Conservation (phyloP, 1,284 basidiomycete species). For the Sparassis latifolia region DNA sequence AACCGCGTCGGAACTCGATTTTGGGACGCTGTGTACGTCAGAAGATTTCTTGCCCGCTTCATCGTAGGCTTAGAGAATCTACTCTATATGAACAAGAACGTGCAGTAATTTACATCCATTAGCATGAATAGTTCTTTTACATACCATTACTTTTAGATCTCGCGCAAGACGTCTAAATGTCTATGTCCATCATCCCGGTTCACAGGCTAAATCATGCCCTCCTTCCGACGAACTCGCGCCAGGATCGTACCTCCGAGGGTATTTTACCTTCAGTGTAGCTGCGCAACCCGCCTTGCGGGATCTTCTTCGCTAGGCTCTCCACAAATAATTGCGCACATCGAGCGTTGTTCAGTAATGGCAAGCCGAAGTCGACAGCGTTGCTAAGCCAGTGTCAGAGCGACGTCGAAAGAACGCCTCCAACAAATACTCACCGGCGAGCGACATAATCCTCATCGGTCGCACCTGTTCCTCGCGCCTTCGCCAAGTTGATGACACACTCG, state of each 20-base stretch:
- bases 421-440: slow-evolving; percentile 62
- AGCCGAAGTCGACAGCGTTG: slow-evolving; percentile 89
- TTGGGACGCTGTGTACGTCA: slow-evolving; percentile 41
- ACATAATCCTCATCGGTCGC: slow-evolving; percentile 95
- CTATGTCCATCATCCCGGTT: too few species aligned
- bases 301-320: slow-evolving; percentile 84
- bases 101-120: background rate
- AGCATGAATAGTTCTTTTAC: too few species aligned
- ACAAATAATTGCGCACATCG: slow-evolving; percentile 88
- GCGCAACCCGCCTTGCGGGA: slow-evolving; percentile 76
- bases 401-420: background rate
- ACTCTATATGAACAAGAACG: background rate
- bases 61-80: background rate
- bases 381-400: slow-evolving; percentile 30
- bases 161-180: too few species aligned
- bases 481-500: slow-evolving; percentile 92
- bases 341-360: slow-evolving; percentile 89
- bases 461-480: slow-evolving; percentile 73
- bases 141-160: too few species aligned
- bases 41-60: slow-evolving; percentile 35
- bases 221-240: slow-evolving; percentile 81
- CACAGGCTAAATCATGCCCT: slow-evolving; percentile 34
- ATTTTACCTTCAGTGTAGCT: slow-evolving; percentile 86
- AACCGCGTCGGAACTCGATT: slow-evolving; percentile 34
- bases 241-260: slow-evolving; percentile 90